Percentiles rank a stretch among this genome's conserved stretches.
phyloP scores from a whole-genome alignment of 495 filamentous ascomycete genomes.

The Aspergillus homomorphus region DNA sequence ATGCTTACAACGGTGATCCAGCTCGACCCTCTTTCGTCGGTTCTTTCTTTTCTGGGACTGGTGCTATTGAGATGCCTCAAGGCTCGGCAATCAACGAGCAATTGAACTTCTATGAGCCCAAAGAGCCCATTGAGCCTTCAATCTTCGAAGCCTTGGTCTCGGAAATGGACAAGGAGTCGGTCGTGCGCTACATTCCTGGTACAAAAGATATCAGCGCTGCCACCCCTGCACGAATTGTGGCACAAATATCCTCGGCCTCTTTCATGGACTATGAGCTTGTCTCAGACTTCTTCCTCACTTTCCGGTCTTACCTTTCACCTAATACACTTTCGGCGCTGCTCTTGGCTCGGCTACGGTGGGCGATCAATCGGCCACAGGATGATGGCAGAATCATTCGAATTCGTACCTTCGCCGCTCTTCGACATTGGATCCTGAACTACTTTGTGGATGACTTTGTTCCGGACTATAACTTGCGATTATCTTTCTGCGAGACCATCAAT shows the following conservation, averaged over 20 bases:
- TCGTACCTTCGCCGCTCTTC: constrained; percentile 90
- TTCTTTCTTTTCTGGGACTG: constrained; percentile 49
- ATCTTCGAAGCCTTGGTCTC: constrained; percentile 80
- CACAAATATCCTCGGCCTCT: constrained; percentile 93
- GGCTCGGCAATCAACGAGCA: constrained; percentile 31
- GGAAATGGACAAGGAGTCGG: constrained; percentile 68
- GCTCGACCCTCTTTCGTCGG: constrained; percentile 36
- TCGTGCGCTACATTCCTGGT: constrained; percentile 76
- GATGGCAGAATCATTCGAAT: constrained; percentile 89
- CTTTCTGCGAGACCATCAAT: constrained; percentile 83
- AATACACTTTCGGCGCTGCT: constrained; percentile 76
- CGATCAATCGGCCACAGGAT: constrained; percentile 74
- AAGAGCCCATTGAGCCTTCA: constrained; percentile 47
- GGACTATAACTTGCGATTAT: constrained; percentile 71
- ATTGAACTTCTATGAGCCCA: constrained; percentile 42
- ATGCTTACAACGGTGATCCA: constrained; percentile 26
- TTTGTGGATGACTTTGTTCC: constrained; percentile 93
- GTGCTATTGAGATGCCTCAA: constrained; percentile 36
- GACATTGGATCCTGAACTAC: constrained; percentile 98
- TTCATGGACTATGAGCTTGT: constrained; percentile 97
- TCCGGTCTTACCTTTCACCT: constrained; percentile 76
- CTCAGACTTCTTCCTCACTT: constrained; percentile 98
- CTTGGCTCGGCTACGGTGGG: constrained; percentile 83
- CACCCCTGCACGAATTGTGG: constrained; percentile 86
- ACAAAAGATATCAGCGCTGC: constrained; percentile 80